A percentile compares a stretch with the other conserved stretches of the same genome.
These are phyloP conservation scores for Mycena latifolia DNA, from an alignment of 768 basidiomycete genomes.

Conservation along the genomic window DNA sequence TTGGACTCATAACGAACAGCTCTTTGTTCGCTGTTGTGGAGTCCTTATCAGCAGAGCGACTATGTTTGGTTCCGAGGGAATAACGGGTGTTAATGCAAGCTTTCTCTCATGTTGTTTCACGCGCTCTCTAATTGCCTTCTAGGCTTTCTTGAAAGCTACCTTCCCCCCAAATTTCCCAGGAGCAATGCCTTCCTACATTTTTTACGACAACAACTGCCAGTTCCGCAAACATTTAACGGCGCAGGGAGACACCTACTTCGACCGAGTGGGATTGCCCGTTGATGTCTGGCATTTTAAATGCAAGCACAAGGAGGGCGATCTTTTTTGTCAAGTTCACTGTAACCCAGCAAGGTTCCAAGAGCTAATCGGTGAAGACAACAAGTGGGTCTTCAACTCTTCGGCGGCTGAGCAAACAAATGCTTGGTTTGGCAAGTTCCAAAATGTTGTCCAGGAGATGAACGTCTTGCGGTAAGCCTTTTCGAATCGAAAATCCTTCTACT, in stretches of 20 bases:
- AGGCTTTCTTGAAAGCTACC: background rate
- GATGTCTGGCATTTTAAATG: constrained; percentile 30
- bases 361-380: constrained; percentile 5
- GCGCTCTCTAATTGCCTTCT: background rate
- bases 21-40: constrained; percentile 40
- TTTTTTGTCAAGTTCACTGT: constrained; percentile 8
- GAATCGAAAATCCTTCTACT: no score
- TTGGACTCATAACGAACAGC: constrained; percentile 40
- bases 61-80: constrained; percentile 34
- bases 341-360: constrained; percentile 38
- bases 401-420: constrained; percentile 43
- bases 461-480: constrained; percentile 14
- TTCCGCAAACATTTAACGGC: background rate
- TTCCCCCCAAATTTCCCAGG: background rate
- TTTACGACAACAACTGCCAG: background rate
- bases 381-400: constrained; percentile 47
- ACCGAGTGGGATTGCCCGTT: constrained; percentile 11
- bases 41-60: constrained; percentile 33
- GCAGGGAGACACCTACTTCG: background rate
- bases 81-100: background rate
- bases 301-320: constrained; percentile 24
- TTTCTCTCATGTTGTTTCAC: background rate
- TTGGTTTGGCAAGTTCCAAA: constrained; percentile 40
- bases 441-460: constrained; percentile 40
- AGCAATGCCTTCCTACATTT: background rate